phyloP scores from a whole-genome alignment of 352 stramenopile genomes.

The Globisporangium mamillatum region DNA sequence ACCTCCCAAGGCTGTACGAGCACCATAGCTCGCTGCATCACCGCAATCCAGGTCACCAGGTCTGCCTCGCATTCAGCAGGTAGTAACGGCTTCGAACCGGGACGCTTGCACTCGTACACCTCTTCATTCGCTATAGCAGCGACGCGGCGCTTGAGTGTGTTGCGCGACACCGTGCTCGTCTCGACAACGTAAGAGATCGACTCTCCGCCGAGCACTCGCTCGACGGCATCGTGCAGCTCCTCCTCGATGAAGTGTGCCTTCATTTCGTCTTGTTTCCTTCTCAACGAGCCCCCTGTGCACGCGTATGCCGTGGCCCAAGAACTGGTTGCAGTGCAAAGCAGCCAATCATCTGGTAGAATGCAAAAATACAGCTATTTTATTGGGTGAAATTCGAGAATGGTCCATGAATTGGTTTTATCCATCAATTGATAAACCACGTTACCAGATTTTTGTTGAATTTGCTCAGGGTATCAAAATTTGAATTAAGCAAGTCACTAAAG shows the following conservation, averaged over 20 bases:
- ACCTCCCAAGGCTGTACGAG: neutral
- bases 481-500: too few species aligned
- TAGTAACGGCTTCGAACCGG: neutral
- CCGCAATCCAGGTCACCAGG: neutral
- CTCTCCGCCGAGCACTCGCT: neutral
- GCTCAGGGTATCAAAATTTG: too few species aligned
- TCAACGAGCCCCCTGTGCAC: too few species aligned
- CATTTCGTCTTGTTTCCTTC: too few species aligned
- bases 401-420: neutral
- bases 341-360: neutral
- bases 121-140: too few species aligned
- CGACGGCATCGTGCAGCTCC: neutral
- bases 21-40: neutral
- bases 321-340: neutral
- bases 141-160: neutral
- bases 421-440: too few species aligned
- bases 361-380: neutral
- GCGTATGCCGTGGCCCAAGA: neutral
- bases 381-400: neutral
- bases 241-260: too few species aligned
- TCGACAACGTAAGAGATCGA: neutral
- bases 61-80: neutral
- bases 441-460: too few species aligned
- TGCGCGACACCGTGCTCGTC: neutral
- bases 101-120: neutral